These are phyloP conservation scores for Nepenthes alata DNA, from an alignment of 179 eudicot genomes.

Conservation along the genomic window DNA sequence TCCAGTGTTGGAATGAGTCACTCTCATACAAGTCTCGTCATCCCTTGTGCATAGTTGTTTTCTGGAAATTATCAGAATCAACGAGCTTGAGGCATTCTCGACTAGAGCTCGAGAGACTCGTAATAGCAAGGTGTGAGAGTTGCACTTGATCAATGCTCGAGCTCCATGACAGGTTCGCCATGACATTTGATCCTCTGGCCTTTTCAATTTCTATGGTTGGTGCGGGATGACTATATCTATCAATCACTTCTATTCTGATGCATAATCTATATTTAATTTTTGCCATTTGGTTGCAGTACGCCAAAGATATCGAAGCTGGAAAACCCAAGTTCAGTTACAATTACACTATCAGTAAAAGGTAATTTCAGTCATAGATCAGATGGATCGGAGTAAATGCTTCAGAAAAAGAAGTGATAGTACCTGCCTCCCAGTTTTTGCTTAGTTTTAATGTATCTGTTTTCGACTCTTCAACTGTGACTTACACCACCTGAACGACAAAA, in stretches of 20 bases:
- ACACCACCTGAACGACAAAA: too few species aligned
- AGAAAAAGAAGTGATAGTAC: too few species aligned
- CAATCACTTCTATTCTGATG: background rate
- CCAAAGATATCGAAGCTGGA: constrained; percentile 67
- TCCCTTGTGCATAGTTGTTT: background rate
- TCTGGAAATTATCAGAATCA: constrained; percentile 50
- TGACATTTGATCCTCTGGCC: constrained; percentile 79
- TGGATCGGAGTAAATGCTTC: background rate
- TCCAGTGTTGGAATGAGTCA: too few species aligned
- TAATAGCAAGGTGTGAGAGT: constrained; percentile 46
- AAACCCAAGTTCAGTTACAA: constrained; percentile 64
- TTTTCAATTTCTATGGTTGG: constrained; percentile 68
- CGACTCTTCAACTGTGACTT: too few species aligned
- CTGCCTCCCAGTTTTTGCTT: too few species aligned
- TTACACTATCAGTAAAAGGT: constrained; percentile 88
- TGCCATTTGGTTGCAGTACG: constrained; percentile 45
- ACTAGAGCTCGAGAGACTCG: too few species aligned
- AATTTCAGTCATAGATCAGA: background rate
- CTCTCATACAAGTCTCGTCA: background rate
- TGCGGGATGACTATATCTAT: too few species aligned
- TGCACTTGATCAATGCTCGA: constrained; percentile 24
- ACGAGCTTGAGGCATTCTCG: constrained; percentile 19
- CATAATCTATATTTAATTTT: background rate
- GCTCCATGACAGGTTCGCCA: constrained; percentile 28
- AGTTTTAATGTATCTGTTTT: too few species aligned